Evolutionary conservation across 768 basidiomycete species (phyloP), one percentile per base, ranked within the genome.

Genomic region (Kwoniella europaea): DNA sequence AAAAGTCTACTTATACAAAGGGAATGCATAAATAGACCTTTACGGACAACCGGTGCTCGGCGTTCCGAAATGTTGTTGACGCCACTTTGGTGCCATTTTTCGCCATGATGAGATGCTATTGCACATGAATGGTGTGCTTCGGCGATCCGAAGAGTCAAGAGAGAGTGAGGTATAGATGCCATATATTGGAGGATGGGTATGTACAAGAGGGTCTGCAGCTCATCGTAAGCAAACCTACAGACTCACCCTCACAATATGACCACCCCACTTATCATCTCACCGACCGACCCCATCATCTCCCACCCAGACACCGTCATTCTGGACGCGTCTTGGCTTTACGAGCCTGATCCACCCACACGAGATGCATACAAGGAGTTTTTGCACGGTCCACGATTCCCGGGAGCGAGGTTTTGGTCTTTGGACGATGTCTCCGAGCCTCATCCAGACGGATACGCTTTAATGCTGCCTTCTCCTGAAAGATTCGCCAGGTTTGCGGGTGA

Each of bases 311-410:
- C 72, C 12, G 62, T 82, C 91, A 72, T 85, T 90, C 67, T 85
- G 44, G 96, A 98, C 79, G 89, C 90, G 22, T 90, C 89, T 59
- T 98, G 94, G 95, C 90, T 66, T 5, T 66, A 92, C 82, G 96
- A 97, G 96, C 95, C 95, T 56, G 91, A 90, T 82, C 87, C 90
- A 41, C 86, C 89, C 24, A 43, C 65, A 1, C 88, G 94, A 68
- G 88, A 88, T 62, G 86, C 91, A 2, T 83, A 82, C 20, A 82
- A 88, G 41, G 94, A 96, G 83, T 95, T 89, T 74, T 79, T 86
- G n/a, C 80, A 84, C 29, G 89, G 88, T 57, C 82, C 82, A 72
- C 87, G 90, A 41, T 88, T 96, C 43, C 91, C 91, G 4, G 86
- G 87, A 12, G 89, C 93, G 0, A 88, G 87, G 62, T 92, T 89